Base-by-base conservation (phyloP, 2,329 filamentous ascomycete genomes). In the Acrocalymma vagum region DNA sequence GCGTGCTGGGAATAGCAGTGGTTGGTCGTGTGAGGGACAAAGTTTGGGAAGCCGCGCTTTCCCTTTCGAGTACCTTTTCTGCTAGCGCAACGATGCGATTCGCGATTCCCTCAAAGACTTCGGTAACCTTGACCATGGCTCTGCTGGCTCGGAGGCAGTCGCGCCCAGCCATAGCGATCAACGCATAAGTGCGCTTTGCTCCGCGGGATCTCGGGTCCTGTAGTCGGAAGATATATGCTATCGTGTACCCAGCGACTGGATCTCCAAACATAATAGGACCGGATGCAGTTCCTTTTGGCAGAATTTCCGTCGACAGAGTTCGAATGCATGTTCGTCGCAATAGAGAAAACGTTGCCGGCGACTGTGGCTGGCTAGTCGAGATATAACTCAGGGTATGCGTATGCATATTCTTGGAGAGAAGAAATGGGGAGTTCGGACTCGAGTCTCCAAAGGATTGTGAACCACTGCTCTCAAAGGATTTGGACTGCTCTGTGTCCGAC, bases 201-300 rank as follows among this genome's bases (percentile, higher is more conserved):
- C 80, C 80, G 39, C 80, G 77, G 8, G 80, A 79, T 61, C 80
- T 76, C 11, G 79, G 78, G 53, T 83, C 80, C 10, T 78, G 77
- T 13, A 83, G 72, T 29, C 79, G 78, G 62, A 83, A 83, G 26
- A 81, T 74, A 57, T 81, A 83, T 27, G 80, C 79, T 36, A 83
- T 79, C 13, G 80, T 82, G 65, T 82, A 81, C 36, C 80, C 80
- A 5, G 77, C 73, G 14, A 72, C 72, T 0, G 76, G 71, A 47
- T 83, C 80, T 18, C 80, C 80, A 50, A 83, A 83, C 54, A 77
- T 80, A 30, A 83, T 65, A n/a, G 79, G 78, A 0, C 80, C 80
- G 6, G 79, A 80, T 0, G 79, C 77, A 26, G 80, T 75, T 32
- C 79, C 78, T 23, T 75, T 74, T 3, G 80, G 80, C 3, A 83